These are phyloP conservation scores for Leptographium radiaticola DNA, from an alignment of 2,329 filamentous ascomycete genomes.

Conservation along the genomic window DNA sequence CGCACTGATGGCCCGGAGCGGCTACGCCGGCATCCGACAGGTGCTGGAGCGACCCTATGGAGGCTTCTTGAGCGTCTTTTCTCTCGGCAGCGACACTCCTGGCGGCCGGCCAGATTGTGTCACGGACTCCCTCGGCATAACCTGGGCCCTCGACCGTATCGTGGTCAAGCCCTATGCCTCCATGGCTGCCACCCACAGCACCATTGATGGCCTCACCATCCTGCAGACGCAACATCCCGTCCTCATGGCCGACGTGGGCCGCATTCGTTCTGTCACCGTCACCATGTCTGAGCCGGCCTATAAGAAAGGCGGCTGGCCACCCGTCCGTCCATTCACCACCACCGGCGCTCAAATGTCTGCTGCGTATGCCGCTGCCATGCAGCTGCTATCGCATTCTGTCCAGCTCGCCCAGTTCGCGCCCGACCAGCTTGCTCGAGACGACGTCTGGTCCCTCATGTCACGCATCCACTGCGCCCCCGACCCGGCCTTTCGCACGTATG, in stretches of 20 bases:
- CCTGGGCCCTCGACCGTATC: slow-evolving; percentile 22
- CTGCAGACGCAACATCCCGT: slow-evolving; percentile 17
- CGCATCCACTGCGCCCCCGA: too few relatives aligned
- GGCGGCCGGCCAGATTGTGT: too few relatives aligned
- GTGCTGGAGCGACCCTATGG: slow-evolving; percentile 27
- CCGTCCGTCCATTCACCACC: slow-evolving; percentile 18
- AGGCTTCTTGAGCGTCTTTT: slow-evolving; percentile 27
- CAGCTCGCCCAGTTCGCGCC: slow-evolving; percentile 6
- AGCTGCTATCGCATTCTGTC: slow-evolving; percentile 24
- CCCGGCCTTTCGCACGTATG: too few relatives aligned
- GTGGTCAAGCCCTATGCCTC: slow-evolving; percentile 24
- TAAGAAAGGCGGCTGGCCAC: too few relatives aligned
- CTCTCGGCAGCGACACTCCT: slow-evolving; percentile 8
- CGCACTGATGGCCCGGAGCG: slow-evolving; percentile 22
- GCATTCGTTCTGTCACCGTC: slow-evolving; percentile 15
- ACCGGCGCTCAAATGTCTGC: slow-evolving; percentile 27
- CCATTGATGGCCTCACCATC: slow-evolving; percentile 20
- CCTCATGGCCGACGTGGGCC: slow-evolving; percentile 11
- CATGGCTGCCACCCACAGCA: slow-evolving; percentile 22
- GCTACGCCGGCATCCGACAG: slow-evolving; percentile 28
- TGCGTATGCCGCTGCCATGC: slow-evolving; percentile 21
- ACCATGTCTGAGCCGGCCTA: too few relatives aligned
- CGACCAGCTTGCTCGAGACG: too few relatives aligned
- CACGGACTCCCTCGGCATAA: slow-evolving; percentile 15
- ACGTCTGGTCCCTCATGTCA: too few relatives aligned